Evolutionary conservation across 768 basidiomycete genomes (phyloP).

Genomic region (Rubroboletus pulcherrimus): DNA sequence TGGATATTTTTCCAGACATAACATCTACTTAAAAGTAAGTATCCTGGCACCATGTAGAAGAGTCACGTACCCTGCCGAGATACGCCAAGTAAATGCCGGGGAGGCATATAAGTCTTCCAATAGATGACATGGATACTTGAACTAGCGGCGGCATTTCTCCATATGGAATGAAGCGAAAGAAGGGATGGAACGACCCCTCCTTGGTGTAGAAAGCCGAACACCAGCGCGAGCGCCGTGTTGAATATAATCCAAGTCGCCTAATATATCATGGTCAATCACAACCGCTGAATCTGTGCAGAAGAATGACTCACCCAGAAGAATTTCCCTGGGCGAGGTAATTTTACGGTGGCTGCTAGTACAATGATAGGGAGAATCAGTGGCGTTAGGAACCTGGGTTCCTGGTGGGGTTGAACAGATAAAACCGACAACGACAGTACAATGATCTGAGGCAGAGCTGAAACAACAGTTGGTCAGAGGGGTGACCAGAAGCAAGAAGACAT

Average conservation of each 20-base stretch:
- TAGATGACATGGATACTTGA: constrained; percentile 25
- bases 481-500: not conserved
- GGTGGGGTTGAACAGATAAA: constrained; percentile 36
- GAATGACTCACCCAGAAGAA: constrained; percentile 32
- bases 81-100: constrained; percentile 34
- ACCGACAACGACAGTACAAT: constrained; percentile 27
- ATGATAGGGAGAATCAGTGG: constrained; percentile 35
- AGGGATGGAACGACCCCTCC: constrained; percentile 41
- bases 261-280: not conserved
- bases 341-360: constrained; percentile 26
- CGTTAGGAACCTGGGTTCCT: constrained; percentile 37
- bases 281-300: not conserved
- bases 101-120: constrained; percentile 42
- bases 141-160: constrained; percentile 6
- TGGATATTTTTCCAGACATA: constrained; percentile 12
- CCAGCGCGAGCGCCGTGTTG: constrained; percentile 27
- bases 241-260: constrained; percentile 29
- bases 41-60: not conserved
- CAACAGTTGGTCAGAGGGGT: not conserved
- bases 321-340: constrained; percentile 24
- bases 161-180: constrained; percentile 28
- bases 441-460: constrained; percentile 30
- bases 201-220: constrained; percentile 39
- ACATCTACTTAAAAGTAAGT: constrained; percentile 22
- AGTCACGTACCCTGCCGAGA: constrained; percentile 18